Evolutionary conservation across 2,329 filamentous ascomycete species (phyloP).

Genomic region (Calonectria multiphialidica): DNA sequence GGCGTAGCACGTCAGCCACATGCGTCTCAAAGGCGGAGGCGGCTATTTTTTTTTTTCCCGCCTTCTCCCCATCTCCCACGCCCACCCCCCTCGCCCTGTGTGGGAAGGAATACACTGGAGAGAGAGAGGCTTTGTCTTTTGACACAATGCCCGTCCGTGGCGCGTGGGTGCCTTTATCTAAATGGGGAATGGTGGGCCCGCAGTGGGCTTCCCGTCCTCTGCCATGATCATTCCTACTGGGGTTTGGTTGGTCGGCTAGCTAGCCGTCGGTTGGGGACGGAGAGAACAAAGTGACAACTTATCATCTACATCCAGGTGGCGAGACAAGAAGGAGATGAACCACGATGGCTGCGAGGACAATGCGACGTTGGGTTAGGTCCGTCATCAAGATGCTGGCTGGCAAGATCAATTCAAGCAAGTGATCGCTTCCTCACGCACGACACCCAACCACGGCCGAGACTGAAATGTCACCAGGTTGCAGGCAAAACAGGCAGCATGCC

Average conservation of each 20-base stretch:
- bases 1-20: neutral
- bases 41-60: neutral
- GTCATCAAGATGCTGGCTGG: constrained; percentile 10
- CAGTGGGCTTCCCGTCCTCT: constrained; percentile 7
- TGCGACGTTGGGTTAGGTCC: neutral
- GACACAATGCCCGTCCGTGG: constrained; percentile 1
- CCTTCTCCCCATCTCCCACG: neutral
- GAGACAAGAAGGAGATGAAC: neutral
- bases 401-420: constrained; percentile 12
- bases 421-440: neutral
- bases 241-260: constrained; percentile 5
- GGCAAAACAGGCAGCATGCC: constrained; percentile 9
- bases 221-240: neutral
- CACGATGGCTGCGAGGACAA: neutral
- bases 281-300: neutral
- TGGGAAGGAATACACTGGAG: neutral
- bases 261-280: neutral
- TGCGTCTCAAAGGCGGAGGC: constrained; percentile 2
- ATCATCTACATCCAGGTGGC: neutral
- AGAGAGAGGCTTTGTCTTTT: neutral
- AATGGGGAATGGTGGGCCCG: constrained; percentile 1
- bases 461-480: constrained; percentile 8
- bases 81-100: neutral
- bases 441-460: neutral
- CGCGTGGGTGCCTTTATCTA: neutral